phyloP scores from a whole-genome alignment of 2,329 filamentous ascomycete genomes.

The Fusarium pseudonygamai region DNA sequence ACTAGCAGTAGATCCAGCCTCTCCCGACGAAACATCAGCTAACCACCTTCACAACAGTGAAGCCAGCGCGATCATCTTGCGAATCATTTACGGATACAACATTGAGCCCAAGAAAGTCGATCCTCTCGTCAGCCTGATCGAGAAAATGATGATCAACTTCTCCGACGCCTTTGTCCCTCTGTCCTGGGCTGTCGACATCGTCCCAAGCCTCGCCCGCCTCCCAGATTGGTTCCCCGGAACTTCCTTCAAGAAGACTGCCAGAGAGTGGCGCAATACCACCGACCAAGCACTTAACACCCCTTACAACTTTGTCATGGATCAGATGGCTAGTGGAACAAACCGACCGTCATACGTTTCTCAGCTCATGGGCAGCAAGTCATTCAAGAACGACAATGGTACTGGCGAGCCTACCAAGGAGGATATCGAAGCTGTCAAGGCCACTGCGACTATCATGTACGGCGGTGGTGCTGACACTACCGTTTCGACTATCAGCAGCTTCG shows the following conservation, averaged over 20 bases:
- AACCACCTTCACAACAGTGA: constrained; percentile 28
- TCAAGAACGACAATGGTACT: constrained; percentile 1
- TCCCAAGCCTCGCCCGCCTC: constrained; percentile 45
- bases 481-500: constrained; percentile 36
- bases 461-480: constrained; percentile 46
- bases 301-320: constrained; percentile 44
- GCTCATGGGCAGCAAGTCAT: constrained; percentile 33
- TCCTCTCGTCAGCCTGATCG: constrained; percentile 44
- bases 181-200: constrained; percentile 47
- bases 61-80: constrained; percentile 42
- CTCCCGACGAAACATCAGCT: background rate
- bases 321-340: constrained; percentile 36
- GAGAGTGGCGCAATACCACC: constrained; percentile 37
- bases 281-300: constrained; percentile 37
- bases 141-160: constrained; percentile 44
- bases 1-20: too few relatives aligned
- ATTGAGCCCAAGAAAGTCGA: constrained; percentile 45
- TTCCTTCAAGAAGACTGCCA: constrained; percentile 44
- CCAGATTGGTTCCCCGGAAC: constrained; percentile 45
- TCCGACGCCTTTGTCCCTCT: constrained; percentile 43
- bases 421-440: constrained; percentile 38
- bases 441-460: constrained; percentile 43
- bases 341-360: constrained; percentile 43
- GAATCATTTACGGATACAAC: constrained; percentile 47
- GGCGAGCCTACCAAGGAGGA: constrained; percentile 22